Evolutionary conservation across 768 basidiomycete species (phyloP), one percentile per base, ranked within the genome.

Genomic region (Pleurotus ostreatus): DNA sequence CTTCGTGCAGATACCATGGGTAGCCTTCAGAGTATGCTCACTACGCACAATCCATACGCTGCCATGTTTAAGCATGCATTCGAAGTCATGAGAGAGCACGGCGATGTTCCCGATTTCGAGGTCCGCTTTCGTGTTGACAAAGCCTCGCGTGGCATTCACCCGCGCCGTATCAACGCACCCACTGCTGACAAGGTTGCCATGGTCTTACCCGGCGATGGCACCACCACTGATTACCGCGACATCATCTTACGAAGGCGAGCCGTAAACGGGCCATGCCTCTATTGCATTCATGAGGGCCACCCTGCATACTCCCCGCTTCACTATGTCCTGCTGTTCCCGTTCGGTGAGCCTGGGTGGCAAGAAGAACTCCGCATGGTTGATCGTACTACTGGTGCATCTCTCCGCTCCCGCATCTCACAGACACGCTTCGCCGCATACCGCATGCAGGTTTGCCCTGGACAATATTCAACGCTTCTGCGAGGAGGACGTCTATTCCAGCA

Each of bases 401-500:
- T 30, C 25, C 26, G 26, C 26, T 6, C 5, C 26, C 48, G 44
- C 8, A 11, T 60, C 1, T n/a, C 68, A 0, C 67, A 73, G 39
- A 30, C 61, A 0, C 57, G 64, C 0, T 75, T 61, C 25, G 64
- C 66, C 62, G 65, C 70, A 0, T 76, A 74, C 55, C 61, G 64
- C 0, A 58, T 80, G 0, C 71, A 76, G 46, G 2, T 56, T 0
- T 57, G 68, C 1, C 51, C 38, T 8, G 25, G 39, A 26, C 62
- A 72, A 40, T 66, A 61, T 22, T 9, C 40, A 3, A 65, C 65
- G 55, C 46, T 78, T 5, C 71, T 77, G 54, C 63, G 56, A 22
- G 74, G 65, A 49, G 69, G 72, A 1, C 64, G 63, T 4, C 64
- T 80, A 0, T 69, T 78, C 25, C 73, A 76, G 49, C 68, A 75